These are phyloP conservation scores for Phtheirospermum japonicum DNA, from an alignment of 257 asterid species.

Conservation along the genomic window DNA sequence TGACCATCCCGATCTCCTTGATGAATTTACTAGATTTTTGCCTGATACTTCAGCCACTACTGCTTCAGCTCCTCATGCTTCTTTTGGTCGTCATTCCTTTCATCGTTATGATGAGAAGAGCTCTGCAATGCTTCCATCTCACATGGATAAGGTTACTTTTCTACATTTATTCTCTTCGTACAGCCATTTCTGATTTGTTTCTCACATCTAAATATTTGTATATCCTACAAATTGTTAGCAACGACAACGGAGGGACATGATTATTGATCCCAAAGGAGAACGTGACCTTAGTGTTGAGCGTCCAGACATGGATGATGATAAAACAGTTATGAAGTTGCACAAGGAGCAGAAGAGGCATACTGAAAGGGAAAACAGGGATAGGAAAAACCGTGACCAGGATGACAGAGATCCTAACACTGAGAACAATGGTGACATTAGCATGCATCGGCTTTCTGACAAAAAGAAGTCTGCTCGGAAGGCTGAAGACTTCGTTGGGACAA, in stretches of 20 bases:
- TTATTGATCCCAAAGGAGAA: constrained; percentile 59
- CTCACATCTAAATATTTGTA: constrained; percentile 22
- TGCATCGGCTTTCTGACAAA: constrained; percentile 68
- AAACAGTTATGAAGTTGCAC: constrained; percentile 59
- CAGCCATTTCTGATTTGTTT: background rate
- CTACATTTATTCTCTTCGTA: constrained; percentile 17
- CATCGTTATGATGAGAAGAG: constrained; percentile 79
- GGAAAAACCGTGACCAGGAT: constrained; percentile 72
- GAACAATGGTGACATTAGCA: constrained; percentile 60
- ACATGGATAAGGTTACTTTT: constrained; percentile 62
- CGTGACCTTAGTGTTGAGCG: constrained; percentile 77
- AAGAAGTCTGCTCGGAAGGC: constrained; percentile 60
- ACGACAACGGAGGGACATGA: constrained; percentile 65
- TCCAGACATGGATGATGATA: constrained; percentile 79
- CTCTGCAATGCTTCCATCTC: constrained; percentile 64
- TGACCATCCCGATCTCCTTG: constrained; percentile 91
- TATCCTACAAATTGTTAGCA: constrained; percentile 41
- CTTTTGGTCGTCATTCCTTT: constrained; percentile 56
- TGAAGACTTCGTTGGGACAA: constrained; percentile 75
- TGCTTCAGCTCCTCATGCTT: constrained; percentile 58
- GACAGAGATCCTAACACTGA: constrained; percentile 62
- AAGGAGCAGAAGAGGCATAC: constrained; percentile 78
- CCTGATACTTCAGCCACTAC: constrained; percentile 69
- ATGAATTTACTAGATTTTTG: constrained; percentile 88
- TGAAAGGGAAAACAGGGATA: constrained; percentile 72